Conservation (phyloP, 83 land plant genomes). For the Picea engelmannii region DNA sequence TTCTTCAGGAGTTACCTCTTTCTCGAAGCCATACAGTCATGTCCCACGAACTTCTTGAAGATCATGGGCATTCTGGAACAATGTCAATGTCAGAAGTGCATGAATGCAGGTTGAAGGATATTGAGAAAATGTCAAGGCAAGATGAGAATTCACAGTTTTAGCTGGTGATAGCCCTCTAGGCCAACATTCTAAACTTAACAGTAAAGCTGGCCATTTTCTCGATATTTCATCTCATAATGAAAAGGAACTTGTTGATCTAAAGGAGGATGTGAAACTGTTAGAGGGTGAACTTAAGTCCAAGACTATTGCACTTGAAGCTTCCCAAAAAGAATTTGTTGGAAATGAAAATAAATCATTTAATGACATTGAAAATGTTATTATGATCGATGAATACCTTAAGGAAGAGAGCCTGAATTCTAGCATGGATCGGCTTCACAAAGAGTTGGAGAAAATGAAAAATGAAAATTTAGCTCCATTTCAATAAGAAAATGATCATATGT, state of each 20-base stretch:
- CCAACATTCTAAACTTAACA: not conserved
- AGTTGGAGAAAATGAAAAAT: not conserved
- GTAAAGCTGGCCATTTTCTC: not conserved
- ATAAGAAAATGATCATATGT: slow-evolving; percentile 21
- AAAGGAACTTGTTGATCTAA: slow-evolving; percentile 32
- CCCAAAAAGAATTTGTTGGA: slow-evolving; percentile 26
- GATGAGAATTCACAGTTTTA: slow-evolving; percentile 19
- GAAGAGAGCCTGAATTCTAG: slow-evolving; percentile 41
- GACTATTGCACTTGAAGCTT: slow-evolving; percentile 32
- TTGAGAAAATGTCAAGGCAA: too few relatives aligned
- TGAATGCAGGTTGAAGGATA: too few relatives aligned
- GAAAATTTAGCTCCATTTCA: slow-evolving; percentile 20
- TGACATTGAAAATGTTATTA: slow-evolving; percentile 38
- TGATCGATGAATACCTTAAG: slow-evolving; percentile 18
- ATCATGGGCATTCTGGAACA: too few relatives aligned
- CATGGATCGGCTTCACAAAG: slow-evolving; percentile 50
- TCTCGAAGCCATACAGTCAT: too few relatives aligned
- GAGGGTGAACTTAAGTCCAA: slow-evolving; percentile 50
- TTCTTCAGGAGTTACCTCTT: too few relatives aligned
- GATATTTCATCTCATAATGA: slow-evolving; percentile 11
- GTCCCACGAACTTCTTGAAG: too few relatives aligned
- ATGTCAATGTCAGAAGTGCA: too few relatives aligned
- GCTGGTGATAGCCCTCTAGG: slow-evolving; percentile 20
- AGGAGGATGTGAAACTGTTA: slow-evolving; percentile 34
- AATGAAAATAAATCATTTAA: slow-evolving; percentile 46